Evolutionary conservation across 768 basidiomycete species (phyloP).

Genomic region (Rubroboletus satanas): DNA sequence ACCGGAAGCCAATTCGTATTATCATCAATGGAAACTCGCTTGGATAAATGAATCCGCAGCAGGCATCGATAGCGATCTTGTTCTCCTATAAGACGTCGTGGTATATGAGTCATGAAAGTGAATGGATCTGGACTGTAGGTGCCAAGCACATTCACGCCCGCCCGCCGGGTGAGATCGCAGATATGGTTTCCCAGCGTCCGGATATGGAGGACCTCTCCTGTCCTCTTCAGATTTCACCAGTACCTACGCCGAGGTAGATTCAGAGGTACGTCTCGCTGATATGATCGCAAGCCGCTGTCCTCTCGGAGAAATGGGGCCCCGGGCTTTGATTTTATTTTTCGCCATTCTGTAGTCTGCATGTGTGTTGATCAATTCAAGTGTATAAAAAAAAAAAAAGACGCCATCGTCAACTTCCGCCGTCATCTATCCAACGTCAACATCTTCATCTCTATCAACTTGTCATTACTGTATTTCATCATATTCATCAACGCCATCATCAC

Average conservation of each 20-base stretch:
- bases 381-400: background rate
- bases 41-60: background rate
- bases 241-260: background rate
- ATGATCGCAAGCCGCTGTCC: background rate
- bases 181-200: background rate
- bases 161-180: background rate
- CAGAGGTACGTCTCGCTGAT: constrained; percentile 6
- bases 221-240: background rate
- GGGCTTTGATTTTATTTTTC: background rate
- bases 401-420: background rate
- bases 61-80: background rate
- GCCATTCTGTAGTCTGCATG: background rate
- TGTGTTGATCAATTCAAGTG: background rate
- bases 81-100: background rate
- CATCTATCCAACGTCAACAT: background rate
- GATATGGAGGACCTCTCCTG: background rate
- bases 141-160: background rate
- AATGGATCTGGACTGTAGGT: background rate
- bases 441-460: background rate
- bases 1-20: constrained; percentile 5
- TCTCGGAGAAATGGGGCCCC: background rate
- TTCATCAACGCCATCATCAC: constrained; percentile 3
- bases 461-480: background rate
- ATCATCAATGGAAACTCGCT: background rate
- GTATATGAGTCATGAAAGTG: background rate